phyloP scores from a whole-genome alignment of 768 basidiomycete genomes.

The Chlorophyllum brunneum region DNA sequence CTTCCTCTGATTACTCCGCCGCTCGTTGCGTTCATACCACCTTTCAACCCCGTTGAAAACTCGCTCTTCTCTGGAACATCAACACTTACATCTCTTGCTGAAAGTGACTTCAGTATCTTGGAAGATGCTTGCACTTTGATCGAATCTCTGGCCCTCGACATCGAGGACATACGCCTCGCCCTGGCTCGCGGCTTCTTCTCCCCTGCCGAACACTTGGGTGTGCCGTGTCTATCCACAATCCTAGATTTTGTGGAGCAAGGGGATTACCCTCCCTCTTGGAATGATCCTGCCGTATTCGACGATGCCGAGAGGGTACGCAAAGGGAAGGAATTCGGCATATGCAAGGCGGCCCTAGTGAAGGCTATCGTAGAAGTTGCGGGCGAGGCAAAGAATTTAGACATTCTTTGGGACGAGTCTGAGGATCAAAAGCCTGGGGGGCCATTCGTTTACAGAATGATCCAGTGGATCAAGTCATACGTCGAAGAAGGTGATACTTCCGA shows the following conservation, averaged over 20 bases:
- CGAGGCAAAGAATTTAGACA: constrained; percentile 73
- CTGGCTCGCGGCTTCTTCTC: constrained; percentile 64
- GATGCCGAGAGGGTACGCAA: constrained; percentile 53
- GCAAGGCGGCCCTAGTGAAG: constrained; percentile 85
- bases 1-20: constrained; percentile 60
- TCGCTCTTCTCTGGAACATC: constrained; percentile 31
- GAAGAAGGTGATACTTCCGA: constrained; percentile 30
- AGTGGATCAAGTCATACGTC: constrained; percentile 67
- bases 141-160: constrained; percentile 75
- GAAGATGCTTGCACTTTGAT: constrained; percentile 73
- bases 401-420: constrained; percentile 70
- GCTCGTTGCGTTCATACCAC: constrained; percentile 59
- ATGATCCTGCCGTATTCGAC: constrained; percentile 24
- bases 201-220: constrained; percentile 51
- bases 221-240: constrained; percentile 58
- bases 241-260: constrained; percentile 75
- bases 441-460: constrained; percentile 70
- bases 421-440: constrained; percentile 56
- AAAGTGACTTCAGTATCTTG: constrained; percentile 67
- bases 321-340: constrained; percentile 72
- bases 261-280: constrained; percentile 66
- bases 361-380: constrained; percentile 83
- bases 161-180: constrained; percentile 69
- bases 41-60: constrained; percentile 34
- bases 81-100: constrained; percentile 35